These are phyloP conservation scores for Trichopus zeylanicus DNA, from an alignment of 116 monocot genomes.

Conservation along the genomic window DNA sequence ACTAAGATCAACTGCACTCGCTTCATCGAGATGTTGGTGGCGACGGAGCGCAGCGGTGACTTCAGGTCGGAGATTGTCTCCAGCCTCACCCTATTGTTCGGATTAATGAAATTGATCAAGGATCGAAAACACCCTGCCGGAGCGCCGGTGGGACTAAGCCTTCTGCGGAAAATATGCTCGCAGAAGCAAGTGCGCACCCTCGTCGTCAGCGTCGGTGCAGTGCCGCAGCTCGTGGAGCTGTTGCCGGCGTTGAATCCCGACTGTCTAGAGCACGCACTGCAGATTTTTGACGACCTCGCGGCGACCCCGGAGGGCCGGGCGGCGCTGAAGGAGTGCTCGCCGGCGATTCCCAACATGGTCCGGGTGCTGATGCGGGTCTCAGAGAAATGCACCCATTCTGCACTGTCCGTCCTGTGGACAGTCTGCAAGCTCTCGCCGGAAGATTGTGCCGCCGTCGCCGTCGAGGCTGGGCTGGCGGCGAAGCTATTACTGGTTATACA, in stretches of 20 bases:
- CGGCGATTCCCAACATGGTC: slow-evolving; percentile 44
- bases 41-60: slow-evolving; percentile 22
- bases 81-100: slow-evolving; percentile 55
- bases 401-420: slow-evolving; percentile 42
- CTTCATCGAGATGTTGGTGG: slow-evolving; percentile 32
- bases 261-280: slow-evolving; percentile 30
- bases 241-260: slow-evolving; percentile 25
- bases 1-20: slow-evolving; percentile 49
- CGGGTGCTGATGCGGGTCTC: slow-evolving; percentile 62
- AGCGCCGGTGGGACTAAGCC: slow-evolving; percentile 20
- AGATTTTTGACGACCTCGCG: slow-evolving; percentile 40
- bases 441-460: slow-evolving; percentile 46
- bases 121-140: slow-evolving; percentile 37
- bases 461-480: slow-evolving; percentile 64
- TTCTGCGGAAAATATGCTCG: slow-evolving; percentile 35
- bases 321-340: slow-evolving; percentile 51
- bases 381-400: slow-evolving; percentile 40
- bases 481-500: slow-evolving; percentile 73
- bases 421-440: slow-evolving; percentile 53
- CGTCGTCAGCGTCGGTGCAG: slow-evolving; percentile 42
- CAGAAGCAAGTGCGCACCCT: slow-evolving; percentile 17
- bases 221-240: slow-evolving; percentile 50
- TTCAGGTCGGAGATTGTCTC: slow-evolving; percentile 39
- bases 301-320: slow-evolving; percentile 16
- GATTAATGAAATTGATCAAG: slow-evolving; percentile 44